Percentiles rank a stretch among this genome's conserved stretches.
Conservation (phyloP, 495 filamentous ascomycete genomes). For the Hyaloscypha finlandica region DNA sequence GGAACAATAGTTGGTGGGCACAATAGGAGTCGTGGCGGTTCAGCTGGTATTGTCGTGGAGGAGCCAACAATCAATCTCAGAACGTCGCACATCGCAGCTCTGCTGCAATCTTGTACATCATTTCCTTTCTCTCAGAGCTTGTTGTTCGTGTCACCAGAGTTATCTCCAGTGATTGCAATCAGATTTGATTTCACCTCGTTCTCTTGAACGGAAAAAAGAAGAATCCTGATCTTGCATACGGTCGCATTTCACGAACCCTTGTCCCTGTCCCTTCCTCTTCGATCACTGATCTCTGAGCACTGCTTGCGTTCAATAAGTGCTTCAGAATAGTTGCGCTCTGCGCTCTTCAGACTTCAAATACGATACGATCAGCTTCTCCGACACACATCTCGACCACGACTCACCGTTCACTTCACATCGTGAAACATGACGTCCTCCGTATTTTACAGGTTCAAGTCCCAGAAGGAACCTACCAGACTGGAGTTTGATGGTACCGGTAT, state of each 20-base stretch:
- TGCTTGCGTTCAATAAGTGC: slow-evolving; percentile 23
- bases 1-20: slow-evolving; percentile 18
- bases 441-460: slow-evolving; percentile 99
- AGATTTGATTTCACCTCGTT: slow-evolving; percentile 57
- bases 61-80: slow-evolving; percentile 26
- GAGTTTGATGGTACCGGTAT: slow-evolving; percentile 98
- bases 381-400: background rate
- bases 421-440: slow-evolving; percentile 91
- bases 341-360: background rate
- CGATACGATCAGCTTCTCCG: slow-evolving; percentile 5
- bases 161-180: slow-evolving; percentile 55
- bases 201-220: slow-evolving; percentile 46
- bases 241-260: slow-evolving; percentile 34
- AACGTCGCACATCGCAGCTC: slow-evolving; percentile 31
- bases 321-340: slow-evolving; percentile 18
- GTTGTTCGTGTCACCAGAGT: slow-evolving; percentile 33
- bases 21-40: slow-evolving; percentile 23
- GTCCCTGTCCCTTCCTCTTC: slow-evolving; percentile 23
- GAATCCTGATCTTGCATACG: slow-evolving; percentile 39
- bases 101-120: slow-evolving; percentile 48
- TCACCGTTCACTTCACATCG: slow-evolving; percentile 26
- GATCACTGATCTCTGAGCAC: slow-evolving; percentile 28
- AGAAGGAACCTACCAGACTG: slow-evolving; percentile 91
- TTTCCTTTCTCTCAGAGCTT: slow-evolving; percentile 39
- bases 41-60: slow-evolving; percentile 29